Evolutionary conservation across 2,329 filamentous ascomycete species (phyloP).

Genomic region (Arthrobotrys sinensis): DNA sequence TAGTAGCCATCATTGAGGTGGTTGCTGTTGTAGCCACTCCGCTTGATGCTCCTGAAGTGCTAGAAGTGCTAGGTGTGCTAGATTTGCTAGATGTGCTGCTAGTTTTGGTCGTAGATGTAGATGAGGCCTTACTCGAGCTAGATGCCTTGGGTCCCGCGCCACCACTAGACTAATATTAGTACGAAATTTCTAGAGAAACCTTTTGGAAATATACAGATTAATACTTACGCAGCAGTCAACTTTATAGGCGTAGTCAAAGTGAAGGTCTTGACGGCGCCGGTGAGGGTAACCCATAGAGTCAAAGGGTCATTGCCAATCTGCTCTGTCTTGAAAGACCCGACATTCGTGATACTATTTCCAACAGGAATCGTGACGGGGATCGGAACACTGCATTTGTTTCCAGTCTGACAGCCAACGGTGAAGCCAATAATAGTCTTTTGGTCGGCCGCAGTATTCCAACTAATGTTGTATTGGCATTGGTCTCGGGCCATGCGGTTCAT

Average conservation of each 20-base stretch:
- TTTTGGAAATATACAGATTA: background rate
- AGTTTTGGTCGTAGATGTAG: conserved; percentile 16
- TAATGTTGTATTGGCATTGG: conserved; percentile 62
- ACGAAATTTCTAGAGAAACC: background rate
- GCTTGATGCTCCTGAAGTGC: conserved; percentile 3
- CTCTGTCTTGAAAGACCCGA: conserved; percentile 42
- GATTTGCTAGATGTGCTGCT: conserved; percentile 2
- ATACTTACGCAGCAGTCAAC: conserved; percentile 44
- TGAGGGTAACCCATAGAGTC: conserved; percentile 45
- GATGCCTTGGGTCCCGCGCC: conserved; percentile 39
- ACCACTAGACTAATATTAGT: conserved; percentile 28
- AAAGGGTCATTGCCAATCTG: conserved; percentile 49
- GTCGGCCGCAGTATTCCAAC: conserved; percentile 42
- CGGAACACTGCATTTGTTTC: conserved; percentile 37
- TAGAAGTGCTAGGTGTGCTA: conserved; percentile 6
- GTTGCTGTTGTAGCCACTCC: conserved; percentile 12
- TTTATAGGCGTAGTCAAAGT: conserved; percentile 44
- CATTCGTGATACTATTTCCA: conserved; percentile 49
- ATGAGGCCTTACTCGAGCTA: conserved; percentile 31
- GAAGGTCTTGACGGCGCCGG: conserved; percentile 39
- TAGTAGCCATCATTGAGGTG: conserved; percentile 10
- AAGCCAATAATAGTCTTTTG: conserved; percentile 33
- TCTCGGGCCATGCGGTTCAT: conserved; percentile 68
- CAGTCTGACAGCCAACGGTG: conserved; percentile 28
- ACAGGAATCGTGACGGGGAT: conserved; percentile 35